These are phyloP conservation scores for Oleoguttula mirabilis DNA, from an alignment of 495 filamentous ascomycete species.

Conservation along the genomic window DNA sequence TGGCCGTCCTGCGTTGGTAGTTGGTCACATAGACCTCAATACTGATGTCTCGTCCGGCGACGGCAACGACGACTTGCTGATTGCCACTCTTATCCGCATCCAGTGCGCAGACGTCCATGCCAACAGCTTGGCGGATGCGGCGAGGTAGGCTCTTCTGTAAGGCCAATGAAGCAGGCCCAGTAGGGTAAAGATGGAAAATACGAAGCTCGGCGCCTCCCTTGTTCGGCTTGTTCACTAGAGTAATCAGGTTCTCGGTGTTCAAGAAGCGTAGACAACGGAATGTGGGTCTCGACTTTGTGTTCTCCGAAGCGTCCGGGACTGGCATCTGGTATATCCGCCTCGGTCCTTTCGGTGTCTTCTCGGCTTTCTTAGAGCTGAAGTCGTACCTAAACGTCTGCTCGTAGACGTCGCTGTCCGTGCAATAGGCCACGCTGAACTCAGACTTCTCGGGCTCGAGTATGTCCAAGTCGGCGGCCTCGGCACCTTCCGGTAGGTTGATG, in stretches of 20 bases:
- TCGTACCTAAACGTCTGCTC: conserved; percentile 39
- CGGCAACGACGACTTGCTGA: conserved; percentile 66
- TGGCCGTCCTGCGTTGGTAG: conserved; percentile 34
- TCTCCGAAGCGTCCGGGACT: conserved; percentile 29
- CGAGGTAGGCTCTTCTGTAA: conserved; percentile 44
- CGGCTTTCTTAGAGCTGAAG: conserved; percentile 32
- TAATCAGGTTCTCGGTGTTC: conserved; percentile 37
- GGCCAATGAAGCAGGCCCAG: conserved; percentile 32
- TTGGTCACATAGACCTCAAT: conserved; percentile 63
- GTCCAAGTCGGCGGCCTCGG: conserved; percentile 76
- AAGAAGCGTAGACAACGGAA: conserved; percentile 50
- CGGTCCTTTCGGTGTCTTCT: conserved; percentile 43
- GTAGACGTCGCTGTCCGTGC: conserved; percentile 63
- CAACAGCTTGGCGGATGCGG: conserved; percentile 51
- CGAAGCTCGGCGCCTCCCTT: conserved; percentile 57
- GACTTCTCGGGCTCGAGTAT: conserved; percentile 46
- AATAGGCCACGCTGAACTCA: conserved; percentile 64
- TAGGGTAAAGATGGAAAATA: conserved; percentile 41
- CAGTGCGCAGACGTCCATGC: conserved; percentile 62
- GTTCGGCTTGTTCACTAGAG: conserved; percentile 35
- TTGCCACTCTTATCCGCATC: conserved; percentile 35
- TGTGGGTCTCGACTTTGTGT: conserved; percentile 21
- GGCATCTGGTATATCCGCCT: conserved; percentile 50
- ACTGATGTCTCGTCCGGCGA: conserved; percentile 71
- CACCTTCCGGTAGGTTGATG: conserved; percentile 45